Conservation (phyloP, 495 filamentous ascomycete genomes). For the Amphirosellinia nigrospora region DNA sequence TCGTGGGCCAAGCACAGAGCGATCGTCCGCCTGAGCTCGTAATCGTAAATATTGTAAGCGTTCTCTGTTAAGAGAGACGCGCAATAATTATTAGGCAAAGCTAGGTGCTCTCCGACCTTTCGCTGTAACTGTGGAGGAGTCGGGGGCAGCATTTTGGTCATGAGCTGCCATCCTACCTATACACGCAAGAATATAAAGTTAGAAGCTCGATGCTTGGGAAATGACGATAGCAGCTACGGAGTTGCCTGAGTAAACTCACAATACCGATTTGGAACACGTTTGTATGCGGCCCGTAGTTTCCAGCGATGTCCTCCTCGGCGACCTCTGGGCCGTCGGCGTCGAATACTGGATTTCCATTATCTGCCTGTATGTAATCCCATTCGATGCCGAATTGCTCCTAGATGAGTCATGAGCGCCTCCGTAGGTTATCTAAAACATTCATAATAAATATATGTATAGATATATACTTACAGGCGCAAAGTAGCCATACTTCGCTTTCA, state of each 20-base stretch:
- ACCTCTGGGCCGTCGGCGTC: slow-evolving; percentile 17
- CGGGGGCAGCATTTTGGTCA: slow-evolving; percentile 21
- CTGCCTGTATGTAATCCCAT: slow-evolving; percentile 22
- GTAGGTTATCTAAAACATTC: background rate
- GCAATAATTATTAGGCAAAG: background rate
- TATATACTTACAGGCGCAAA: slow-evolving; percentile 27
- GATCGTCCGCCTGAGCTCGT: slow-evolving; percentile 22
- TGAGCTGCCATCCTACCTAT: slow-evolving; percentile 31
- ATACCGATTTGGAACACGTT: slow-evolving; percentile 31
- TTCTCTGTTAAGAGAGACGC: slow-evolving; percentile 17
- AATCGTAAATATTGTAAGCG: slow-evolving; percentile 4
- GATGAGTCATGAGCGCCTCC: background rate
- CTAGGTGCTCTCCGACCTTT: background rate
- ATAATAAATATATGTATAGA: background rate
- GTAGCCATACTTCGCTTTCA: slow-evolving; percentile 17
- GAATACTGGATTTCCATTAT: background rate
- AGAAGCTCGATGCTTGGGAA: background rate
- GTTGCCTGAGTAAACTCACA: slow-evolving; percentile 5
- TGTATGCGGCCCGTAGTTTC: slow-evolving; percentile 25
- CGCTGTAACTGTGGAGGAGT: background rate
- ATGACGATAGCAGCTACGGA: background rate
- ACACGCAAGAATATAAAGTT: background rate
- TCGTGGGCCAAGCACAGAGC: slow-evolving; percentile 27
- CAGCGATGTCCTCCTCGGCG: slow-evolving; percentile 22
- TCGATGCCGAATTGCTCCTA: slow-evolving; percentile 33